Evolutionary conservation across 306 rosid genomes (phyloP).

Genomic region (Malus fusca): DNA sequence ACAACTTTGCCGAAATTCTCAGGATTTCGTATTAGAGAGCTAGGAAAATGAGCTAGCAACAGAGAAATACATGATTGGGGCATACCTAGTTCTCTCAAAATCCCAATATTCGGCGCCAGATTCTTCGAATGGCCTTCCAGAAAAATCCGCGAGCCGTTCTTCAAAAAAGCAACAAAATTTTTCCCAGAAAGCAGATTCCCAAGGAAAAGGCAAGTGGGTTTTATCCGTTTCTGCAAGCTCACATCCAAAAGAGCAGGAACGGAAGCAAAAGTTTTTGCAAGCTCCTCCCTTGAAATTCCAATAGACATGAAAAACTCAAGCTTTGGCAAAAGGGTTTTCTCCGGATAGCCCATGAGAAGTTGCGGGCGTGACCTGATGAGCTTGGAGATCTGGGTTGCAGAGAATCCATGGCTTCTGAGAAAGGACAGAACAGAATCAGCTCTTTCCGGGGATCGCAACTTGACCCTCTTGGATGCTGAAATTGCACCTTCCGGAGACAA

Average conservation of each 20-base stretch:
- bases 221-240: constrained; percentile 22
- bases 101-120: constrained; percentile 5
- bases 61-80: neutral
- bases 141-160: too few relatives aligned
- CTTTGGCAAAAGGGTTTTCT: too few relatives aligned
- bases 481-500: constrained; percentile 15
- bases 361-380: neutral
- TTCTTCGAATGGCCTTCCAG: neutral
- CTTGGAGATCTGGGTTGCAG: too few relatives aligned
- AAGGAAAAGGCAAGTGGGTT: constrained; percentile 16
- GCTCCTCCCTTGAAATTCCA: constrained; percentile 21
- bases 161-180: neutral
- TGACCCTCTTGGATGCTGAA: constrained; percentile 1
- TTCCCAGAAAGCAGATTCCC: constrained; percentile 13
- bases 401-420: neutral
- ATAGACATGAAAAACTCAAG: neutral
- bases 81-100: constrained; percentile 23
- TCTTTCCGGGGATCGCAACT: constrained; percentile 3
- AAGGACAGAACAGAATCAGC: constrained; percentile 20
- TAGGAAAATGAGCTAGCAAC: neutral
- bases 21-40: neutral
- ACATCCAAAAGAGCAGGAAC: neutral
- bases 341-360: too few relatives aligned
- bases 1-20: neutral
- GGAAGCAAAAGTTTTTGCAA: neutral